Evolutionary conservation across 225 moss, liverwort and hornwort genomes (phyloP), one percentile per base, ranked within the genome.

Genomic region (Straminergon stramineum): DNA sequence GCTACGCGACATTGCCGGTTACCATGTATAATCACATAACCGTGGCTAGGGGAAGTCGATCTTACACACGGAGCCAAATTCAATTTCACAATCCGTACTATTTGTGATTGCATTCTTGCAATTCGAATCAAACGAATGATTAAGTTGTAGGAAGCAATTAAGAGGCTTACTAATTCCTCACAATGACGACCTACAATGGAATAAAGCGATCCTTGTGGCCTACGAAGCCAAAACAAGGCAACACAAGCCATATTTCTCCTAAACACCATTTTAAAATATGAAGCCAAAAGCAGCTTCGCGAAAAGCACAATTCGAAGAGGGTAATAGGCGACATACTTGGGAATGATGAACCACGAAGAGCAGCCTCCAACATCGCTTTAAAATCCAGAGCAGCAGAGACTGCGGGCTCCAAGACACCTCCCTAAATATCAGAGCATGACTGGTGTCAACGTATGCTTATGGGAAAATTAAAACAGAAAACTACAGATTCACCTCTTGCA

Each of bases 371-470:
- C 97, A 97, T 97, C 63, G 97, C 97, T 85, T 97, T 99, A 87
- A 99, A 99, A 92, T 99, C 97, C 92, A 99, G 89, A 79, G 99
- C 99, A 90, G 99, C 99, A 80, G 99, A 99, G 86, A 99, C 99
- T 79, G 99, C 97, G 43, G 99, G 99, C 94, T 99, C 99, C 67
- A 97, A 86, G 89, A 93, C 92, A 87, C 92, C 96, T 91, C 95
- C 97, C 95, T 99, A 93, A 89, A 43, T 79, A 90, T 75, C 77
- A 60, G 67, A 75, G 56, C 57, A 28, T 74, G 64, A 61, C 61
- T 80, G 55, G 67, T 83, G 88, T 91, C 86, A 93, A 70, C 27
- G 21, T 63, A 55, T 51, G 86, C 58, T 82, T 71, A 60, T 23
- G 48, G 16, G 67, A 56, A 89, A 43, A 55, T 18, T 39, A 79